Percentiles rank a stretch among this genome's conserved stretches.
These are phyloP conservation scores for Jasminum sambac DNA, from an alignment of 257 asterid species.

Conservation along the genomic window DNA sequence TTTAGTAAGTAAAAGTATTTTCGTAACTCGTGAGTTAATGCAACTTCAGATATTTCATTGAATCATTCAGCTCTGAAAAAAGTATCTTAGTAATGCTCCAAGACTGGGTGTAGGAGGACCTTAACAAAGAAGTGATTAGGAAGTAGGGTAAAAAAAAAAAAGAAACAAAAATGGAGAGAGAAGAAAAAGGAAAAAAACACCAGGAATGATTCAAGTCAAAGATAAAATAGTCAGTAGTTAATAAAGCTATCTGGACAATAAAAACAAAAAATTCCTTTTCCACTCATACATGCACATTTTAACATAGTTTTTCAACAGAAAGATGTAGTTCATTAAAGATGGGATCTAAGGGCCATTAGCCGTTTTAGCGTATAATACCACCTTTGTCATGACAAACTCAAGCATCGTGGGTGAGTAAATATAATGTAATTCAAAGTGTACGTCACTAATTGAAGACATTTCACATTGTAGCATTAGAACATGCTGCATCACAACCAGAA, in stretches of 20 bases:
- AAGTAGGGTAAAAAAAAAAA: background rate
- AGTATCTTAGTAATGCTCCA: background rate
- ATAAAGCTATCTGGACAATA: background rate
- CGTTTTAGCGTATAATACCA: background rate
- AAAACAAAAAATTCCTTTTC: background rate
- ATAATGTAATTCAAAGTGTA: background rate
- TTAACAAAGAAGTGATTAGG: background rate
- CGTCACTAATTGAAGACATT: background rate
- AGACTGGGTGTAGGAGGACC: background rate
- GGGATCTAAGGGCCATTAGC: background rate
- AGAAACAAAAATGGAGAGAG: too few species aligned
- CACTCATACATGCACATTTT: background rate
- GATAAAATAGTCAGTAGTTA: background rate
- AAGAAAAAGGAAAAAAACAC: too few species aligned
- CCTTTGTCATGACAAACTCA: background rate
- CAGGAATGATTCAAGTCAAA: too few species aligned
- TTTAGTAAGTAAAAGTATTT: background rate
- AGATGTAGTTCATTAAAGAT: background rate
- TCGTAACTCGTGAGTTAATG: background rate
- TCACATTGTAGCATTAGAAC: background rate
- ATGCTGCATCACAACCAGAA: conserved; percentile 2
- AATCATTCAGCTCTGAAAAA: background rate
- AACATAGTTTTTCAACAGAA: background rate
- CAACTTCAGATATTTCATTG: background rate
- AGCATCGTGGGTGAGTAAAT: background rate